Evolutionary conservation across 176 grass and related monocot genomes (phyloP), one percentile per base, ranked within the genome.

Genomic region (Elaeis guineensis): DNA sequence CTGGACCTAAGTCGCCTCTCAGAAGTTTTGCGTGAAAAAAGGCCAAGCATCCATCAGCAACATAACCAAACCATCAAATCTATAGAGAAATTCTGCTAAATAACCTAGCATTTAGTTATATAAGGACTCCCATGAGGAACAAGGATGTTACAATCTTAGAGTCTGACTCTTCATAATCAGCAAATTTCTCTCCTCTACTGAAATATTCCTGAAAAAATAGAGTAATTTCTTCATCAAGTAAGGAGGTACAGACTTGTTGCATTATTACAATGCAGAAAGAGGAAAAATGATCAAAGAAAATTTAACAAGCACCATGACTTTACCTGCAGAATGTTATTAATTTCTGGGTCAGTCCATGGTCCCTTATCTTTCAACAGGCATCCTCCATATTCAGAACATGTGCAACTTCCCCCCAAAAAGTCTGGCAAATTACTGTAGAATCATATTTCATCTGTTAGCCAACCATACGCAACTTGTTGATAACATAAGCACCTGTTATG

Each of bases 341-440:
- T 78, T 60, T 85, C 66, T 24, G 66, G 69, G 25, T 83, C 61
- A 58, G 65, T 91, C 92, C 92, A 97, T 22, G 87, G 87, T 55
- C 87, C 92, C 80, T 80, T 89, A 66, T 97, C 92, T 91, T 85
- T 74, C 58, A 78, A 64, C 68, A 91, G 80, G 84, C 92, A 97
- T 50, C 86, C 87, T 63, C 65, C 87, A 73, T 62, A 65, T 22
- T 69, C 63, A 78, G 74, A 80, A 72, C 92, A 97, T 58, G 61
- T 80, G 77, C 92, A 97, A 18, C 64, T 85, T 67, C 92, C 92
- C 29, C 87, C 92, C 23, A 97, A 64, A 72, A 91, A 88, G 17
- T 80, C 72, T 23, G 92, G 92, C 73, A 97, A 66, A 85, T 97
- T 97, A 80, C 92, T 97, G 82, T 54, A 80, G 23, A 68, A 15